A percentile compares a stretch with the other conserved stretches of the same genome.
Evolutionary conservation across 169 alveolate genomes (phyloP).

Genomic region (Plasmodium malariae): DNA sequence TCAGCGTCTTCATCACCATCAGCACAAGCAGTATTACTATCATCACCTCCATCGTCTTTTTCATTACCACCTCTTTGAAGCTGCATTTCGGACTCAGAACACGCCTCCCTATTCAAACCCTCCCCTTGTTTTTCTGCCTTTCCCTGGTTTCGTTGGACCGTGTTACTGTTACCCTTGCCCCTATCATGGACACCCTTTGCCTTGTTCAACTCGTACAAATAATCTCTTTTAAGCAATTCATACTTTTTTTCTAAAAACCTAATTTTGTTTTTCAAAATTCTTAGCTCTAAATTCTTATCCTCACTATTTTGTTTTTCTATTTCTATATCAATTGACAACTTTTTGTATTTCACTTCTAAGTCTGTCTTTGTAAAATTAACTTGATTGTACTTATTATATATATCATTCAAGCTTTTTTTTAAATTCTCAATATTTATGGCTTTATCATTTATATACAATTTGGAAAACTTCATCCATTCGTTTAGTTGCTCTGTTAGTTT

Average conservation of each 20-base stretch:
- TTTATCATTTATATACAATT: slow-evolving; percentile 58
- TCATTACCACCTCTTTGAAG: too few relatives aligned
- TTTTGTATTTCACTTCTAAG: slow-evolving; percentile 34
- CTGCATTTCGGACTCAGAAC: neutral
- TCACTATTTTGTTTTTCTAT: slow-evolving; percentile 17
- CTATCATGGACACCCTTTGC: neutral
- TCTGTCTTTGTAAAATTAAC: slow-evolving; percentile 50
- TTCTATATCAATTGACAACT: slow-evolving; percentile 21
- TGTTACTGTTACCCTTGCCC: neutral
- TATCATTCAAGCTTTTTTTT: slow-evolving; percentile 44
- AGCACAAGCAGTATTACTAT: neutral
- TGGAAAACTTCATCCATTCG: slow-evolving; percentile 50
- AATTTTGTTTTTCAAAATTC: slow-evolving; percentile 36
- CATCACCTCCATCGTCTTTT: neutral
- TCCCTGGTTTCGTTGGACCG: neutral
- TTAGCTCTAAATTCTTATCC: slow-evolving; percentile 55
- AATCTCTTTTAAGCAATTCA: slow-evolving; percentile 44
- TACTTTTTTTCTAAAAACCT: slow-evolving; percentile 22
- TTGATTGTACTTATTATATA: slow-evolving; percentile 30
- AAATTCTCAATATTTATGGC: slow-evolving; percentile 32
- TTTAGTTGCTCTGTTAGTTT: slow-evolving; percentile 39
- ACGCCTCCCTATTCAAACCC: neutral
- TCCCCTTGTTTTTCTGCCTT: neutral
- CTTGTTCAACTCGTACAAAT: neutral
- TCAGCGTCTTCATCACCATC: neutral